phyloP scores from a whole-genome alignment of 1,284 basidiomycete species.

The Austroboletus niveus region DNA sequence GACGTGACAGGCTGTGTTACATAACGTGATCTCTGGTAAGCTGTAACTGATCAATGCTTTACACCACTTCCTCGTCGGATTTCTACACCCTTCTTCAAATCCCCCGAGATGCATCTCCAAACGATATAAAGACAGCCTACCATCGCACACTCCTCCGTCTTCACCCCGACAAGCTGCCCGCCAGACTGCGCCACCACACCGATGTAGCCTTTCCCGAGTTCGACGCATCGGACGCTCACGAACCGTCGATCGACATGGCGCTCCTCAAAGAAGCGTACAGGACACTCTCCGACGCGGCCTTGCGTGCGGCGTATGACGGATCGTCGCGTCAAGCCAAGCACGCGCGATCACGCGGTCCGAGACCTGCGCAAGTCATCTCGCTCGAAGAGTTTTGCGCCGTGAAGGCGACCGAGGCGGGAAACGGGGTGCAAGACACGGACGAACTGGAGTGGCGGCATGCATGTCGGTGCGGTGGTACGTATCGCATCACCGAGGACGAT shows the following conservation, averaged over 20 bases:
- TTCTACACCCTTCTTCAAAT: slow-evolving; percentile 50
- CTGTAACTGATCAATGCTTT: not conserved
- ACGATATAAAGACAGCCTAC: slow-evolving; percentile 68
- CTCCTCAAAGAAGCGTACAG: slow-evolving; percentile 60
- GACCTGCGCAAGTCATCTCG: slow-evolving; percentile 75
- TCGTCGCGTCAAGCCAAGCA: slow-evolving; percentile 9
- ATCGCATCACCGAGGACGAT: slow-evolving; percentile 52
- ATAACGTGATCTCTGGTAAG: too few relatives aligned
- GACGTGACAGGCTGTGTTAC: too few relatives aligned
- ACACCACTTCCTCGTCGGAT: slow-evolving; percentile 26
- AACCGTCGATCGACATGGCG: slow-evolving; percentile 43
- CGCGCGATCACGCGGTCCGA: slow-evolving; percentile 35
- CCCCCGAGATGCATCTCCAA: slow-evolving; percentile 38
- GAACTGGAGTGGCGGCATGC: slow-evolving; percentile 49
- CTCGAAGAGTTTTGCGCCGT: slow-evolving; percentile 61
- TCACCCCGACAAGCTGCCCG: slow-evolving; percentile 65
- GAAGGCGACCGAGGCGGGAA: not conserved
- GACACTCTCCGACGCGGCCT: slow-evolving; percentile 42
- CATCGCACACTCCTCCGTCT: slow-evolving; percentile 58
- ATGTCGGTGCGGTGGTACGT: slow-evolving; percentile 71
- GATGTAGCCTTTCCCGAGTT: not conserved
- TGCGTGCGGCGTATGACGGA: slow-evolving; percentile 50
- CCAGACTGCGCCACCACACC: slow-evolving; percentile 7
- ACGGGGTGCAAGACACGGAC: not conserved
- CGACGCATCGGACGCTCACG: not conserved